These are phyloP conservation scores for Oxyria digyna DNA, from an alignment of 148 eudicot species.

Conservation along the genomic window DNA sequence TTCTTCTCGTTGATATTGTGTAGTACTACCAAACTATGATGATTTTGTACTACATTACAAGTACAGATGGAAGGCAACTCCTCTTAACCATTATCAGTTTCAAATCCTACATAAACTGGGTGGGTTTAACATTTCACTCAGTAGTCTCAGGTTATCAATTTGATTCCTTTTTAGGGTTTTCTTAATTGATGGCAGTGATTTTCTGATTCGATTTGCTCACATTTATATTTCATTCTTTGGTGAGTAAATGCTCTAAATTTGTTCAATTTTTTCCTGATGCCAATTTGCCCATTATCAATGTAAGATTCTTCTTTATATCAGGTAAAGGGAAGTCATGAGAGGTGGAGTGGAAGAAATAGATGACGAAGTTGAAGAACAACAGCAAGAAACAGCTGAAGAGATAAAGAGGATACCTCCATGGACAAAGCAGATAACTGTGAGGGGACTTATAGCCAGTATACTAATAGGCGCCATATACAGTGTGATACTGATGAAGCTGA, in stretches of 20 bases:
- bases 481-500: slow-evolving; percentile 67
- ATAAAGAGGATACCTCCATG: slow-evolving; percentile 44
- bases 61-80: background rate
- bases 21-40: background rate
- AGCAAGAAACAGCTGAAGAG: background rate
- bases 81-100: background rate
- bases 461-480: slow-evolving; percentile 46
- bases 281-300: too few species aligned
- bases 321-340: background rate
- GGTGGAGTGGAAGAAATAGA: background rate
- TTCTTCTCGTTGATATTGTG: background rate
- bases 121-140: background rate
- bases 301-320: too few species aligned
- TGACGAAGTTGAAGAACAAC: background rate
- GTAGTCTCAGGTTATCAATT: background rate
- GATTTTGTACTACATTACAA: background rate
- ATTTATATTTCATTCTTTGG: too few species aligned
- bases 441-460: slow-evolving; percentile 52
- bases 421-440: slow-evolving; percentile 53
- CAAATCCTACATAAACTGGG: background rate
- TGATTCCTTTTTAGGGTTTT: background rate
- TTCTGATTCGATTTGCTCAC: too few species aligned
- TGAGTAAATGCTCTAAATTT: too few species aligned
- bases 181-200: too few species aligned
- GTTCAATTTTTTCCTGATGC: too few species aligned